A percentile compares a stretch with the other conserved stretches of the same genome.
These are phyloP conservation scores for Corinectria fuckeliana DNA, from an alignment of 2,329 filamentous ascomycete genomes.

Conservation along the genomic window DNA sequence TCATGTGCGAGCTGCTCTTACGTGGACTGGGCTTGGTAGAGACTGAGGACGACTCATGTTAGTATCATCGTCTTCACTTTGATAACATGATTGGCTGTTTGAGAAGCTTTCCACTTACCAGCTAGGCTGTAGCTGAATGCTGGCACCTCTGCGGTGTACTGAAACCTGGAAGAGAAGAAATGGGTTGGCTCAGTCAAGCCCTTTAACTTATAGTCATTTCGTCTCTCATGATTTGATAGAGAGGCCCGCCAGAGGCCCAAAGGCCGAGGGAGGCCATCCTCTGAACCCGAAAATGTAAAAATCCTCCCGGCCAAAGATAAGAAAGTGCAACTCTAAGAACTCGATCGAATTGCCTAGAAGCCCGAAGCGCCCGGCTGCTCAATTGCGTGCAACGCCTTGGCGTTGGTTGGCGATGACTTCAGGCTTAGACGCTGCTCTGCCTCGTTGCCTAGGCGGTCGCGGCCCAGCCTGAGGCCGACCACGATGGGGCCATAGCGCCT, in stretches of 20 bases:
- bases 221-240: too few species aligned
- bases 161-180: not conserved
- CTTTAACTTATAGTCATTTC: not conserved
- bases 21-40: too few species aligned
- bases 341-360: not conserved
- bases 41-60: too few species aligned
- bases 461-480: conserved; percentile 8
- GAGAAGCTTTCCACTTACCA: too few species aligned
- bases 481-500: not conserved
- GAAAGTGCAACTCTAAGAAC: not conserved
- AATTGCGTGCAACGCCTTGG: not conserved
- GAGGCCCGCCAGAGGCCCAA: not conserved
- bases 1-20: too few species aligned
- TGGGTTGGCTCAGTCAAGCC: not conserved
- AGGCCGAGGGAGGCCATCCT: not conserved
- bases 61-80: too few species aligned
- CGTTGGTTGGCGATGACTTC: conserved; percentile 8
- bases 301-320: not conserved
- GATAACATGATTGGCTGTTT: too few species aligned
- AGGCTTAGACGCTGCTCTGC: conserved; percentile 12
- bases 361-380: not conserved
- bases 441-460: conserved; percentile 21
- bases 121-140: too few species aligned
- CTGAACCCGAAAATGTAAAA: not conserved
- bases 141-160: not conserved